Evolutionary conservation across 2,329 filamentous ascomycete genomes (phyloP), one percentile per base, ranked within the genome.

Genomic region (Plectosphaerella sp.): DNA sequence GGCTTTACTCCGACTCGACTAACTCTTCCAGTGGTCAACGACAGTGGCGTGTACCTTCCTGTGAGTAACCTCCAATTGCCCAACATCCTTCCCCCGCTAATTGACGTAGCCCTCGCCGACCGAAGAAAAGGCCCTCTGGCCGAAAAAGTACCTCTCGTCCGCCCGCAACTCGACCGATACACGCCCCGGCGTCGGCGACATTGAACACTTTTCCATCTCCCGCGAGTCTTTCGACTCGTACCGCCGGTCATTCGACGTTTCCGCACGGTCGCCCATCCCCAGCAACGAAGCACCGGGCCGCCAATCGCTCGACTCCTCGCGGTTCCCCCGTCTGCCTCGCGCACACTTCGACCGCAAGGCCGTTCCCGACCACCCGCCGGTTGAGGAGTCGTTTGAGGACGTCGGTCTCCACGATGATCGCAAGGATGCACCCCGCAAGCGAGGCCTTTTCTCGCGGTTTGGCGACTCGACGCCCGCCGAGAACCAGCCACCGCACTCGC

Each of bases 201-300:
- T 91, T 61, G 93, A 97, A 66, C 91, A 88, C 14, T 97, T 97
- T 67, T 91, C 88, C 57, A 97, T 97, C 67, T 96, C 92, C 37
- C 83, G 93, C 63, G 94, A 97, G 72, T 97, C 92, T 2, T 97
- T 97, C 65, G 94, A 97, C 68, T 96, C 92, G 3, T 97, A 97
- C 72, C 82, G 94, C 57, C 85, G 94, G 63, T 97, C 92, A 58
- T 97, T 97, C 75, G 92, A 97, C 66, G 95, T 97, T 55, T 92
- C 88, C 48, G 93, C 92, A 39, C 86, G 86, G 57, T 94, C 91
- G 39, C 93, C 91, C 9, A 73, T 97, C 51, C 68, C 79, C 48
- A 73, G 77, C 53, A 67, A 78, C 55, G 83, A 88, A 50, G 70
- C 72, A 61, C 78, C 71, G n/a, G 80, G 84, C 16, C 87, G 92